phyloP scores from a whole-genome alignment of 1,284 basidiomycete species.

The Leccinum subrobustum region DNA sequence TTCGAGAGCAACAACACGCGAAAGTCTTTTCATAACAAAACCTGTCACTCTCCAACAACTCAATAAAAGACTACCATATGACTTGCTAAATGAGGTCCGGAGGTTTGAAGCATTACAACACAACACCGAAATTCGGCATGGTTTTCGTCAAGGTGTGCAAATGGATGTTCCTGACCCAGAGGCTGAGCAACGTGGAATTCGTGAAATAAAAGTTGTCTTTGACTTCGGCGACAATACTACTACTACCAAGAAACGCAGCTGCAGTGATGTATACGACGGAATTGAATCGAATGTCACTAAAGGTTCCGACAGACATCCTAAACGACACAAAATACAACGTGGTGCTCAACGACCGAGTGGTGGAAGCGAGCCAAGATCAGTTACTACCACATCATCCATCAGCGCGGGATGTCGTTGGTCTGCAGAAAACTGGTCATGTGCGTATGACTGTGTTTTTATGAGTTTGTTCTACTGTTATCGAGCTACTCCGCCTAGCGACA shows the following conservation, averaged over 20 bases:
- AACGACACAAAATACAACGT: too few species aligned
- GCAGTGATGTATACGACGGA: too few species aligned
- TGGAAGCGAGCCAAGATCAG: neutral
- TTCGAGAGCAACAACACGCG: neutral
- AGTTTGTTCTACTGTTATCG: neutral
- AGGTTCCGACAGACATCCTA: too few species aligned
- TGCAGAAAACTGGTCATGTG: neutral
- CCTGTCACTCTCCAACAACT: neutral
- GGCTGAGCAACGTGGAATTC: neutral
- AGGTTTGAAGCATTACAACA: neutral
- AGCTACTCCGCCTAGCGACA: neutral
- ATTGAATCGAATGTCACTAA: too few species aligned
- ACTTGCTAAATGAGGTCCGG: neutral
- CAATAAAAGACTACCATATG: neutral
- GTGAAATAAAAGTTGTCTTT: neutral
- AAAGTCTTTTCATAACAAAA: neutral
- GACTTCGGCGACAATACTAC: too few species aligned
- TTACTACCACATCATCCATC: neutral
- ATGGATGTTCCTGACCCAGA: neutral
- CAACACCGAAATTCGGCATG: neutral
- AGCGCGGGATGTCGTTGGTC: neutral
- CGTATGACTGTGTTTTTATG: neutral
- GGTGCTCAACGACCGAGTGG: too few species aligned
- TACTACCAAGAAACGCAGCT: too few species aligned
- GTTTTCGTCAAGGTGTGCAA: neutral